phyloP scores from a whole-genome alignment of 768 basidiomycete genomes.

The Tulasnella sp. region DNA sequence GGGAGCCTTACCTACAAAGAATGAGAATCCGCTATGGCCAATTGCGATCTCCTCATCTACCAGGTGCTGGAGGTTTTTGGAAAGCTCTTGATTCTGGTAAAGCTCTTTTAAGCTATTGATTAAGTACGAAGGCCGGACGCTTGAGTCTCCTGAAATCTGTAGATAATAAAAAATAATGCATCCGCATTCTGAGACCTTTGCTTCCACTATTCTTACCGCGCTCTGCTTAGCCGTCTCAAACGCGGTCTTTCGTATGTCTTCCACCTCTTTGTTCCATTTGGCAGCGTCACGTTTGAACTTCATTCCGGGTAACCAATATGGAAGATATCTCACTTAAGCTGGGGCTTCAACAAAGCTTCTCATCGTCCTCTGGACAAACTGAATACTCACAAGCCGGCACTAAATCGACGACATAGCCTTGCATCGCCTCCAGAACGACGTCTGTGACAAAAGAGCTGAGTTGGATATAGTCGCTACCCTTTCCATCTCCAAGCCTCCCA shows the following conservation, averaged over 20 bases:
- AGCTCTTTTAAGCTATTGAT: neutral
- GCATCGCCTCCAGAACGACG: neutral
- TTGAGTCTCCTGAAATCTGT: neutral
- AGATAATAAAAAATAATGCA: neutral
- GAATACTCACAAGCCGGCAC: conserved; percentile 4
- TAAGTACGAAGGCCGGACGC: neutral
- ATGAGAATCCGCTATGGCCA: neutral
- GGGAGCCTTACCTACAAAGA: neutral
- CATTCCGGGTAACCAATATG: conserved; percentile 22
- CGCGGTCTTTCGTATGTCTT: neutral
- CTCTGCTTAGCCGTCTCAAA: neutral
- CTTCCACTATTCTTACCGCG: neutral
- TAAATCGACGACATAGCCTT: conserved; percentile 11
- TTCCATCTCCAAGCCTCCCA: neutral
- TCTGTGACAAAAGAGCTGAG: neutral
- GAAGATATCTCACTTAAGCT: conserved; percentile 7
- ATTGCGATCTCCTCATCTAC: neutral
- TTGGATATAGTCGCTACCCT: neutral
- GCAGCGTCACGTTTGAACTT: conserved; percentile 21
- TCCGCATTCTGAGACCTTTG: neutral
- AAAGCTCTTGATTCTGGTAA: neutral
- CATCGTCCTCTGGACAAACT: neutral
- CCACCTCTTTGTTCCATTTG: neutral
- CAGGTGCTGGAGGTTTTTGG: neutral
- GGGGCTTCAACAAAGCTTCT: neutral